phyloP scores from a whole-genome alignment of 1,284 basidiomycete species.

The Ustilago trichophora region DNA sequence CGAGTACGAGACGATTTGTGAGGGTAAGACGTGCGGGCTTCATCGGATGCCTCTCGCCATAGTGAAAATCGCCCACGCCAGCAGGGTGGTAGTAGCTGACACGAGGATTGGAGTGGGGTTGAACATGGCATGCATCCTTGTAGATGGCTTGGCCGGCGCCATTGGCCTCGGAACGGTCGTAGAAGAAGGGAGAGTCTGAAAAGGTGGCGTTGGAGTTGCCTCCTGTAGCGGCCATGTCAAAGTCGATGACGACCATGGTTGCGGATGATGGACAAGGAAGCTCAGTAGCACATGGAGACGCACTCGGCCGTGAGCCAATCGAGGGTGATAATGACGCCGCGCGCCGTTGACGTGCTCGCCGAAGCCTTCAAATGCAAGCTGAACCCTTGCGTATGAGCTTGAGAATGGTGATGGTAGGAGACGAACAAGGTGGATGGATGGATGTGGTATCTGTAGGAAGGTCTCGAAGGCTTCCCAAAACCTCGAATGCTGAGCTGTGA shows the following conservation, averaged over 20 bases:
- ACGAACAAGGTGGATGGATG: constrained; percentile 12
- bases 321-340: neutral
- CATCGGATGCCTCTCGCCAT: constrained; percentile 95
- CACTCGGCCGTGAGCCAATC: neutral
- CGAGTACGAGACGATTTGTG: constrained; percentile 93
- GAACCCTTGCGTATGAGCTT: too few species aligned
- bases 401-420: neutral
- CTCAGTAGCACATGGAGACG: constrained; percentile 4
- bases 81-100: constrained; percentile 96
- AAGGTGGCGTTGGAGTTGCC: constrained; percentile 53
- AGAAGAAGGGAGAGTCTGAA: constrained; percentile 63
- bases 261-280: neutral
- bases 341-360: too few species aligned
- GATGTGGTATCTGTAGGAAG: constrained; percentile 7
- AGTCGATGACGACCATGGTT: constrained; percentile 61
- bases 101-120: constrained; percentile 70
- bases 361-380: too few species aligned
- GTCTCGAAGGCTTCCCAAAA: constrained; percentile 1
- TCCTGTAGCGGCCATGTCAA: constrained; percentile 46
- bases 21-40: constrained; percentile 93
- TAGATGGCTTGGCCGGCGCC: constrained; percentile 46
- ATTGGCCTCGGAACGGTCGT: constrained; percentile 51
- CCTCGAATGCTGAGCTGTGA: constrained; percentile 14
- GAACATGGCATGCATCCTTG: constrained; percentile 41
- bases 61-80: constrained; percentile 84